Base-by-base conservation (phyloP, 2,329 filamentous ascomycete genomes). In the Fusarium coffeatum region DNA sequence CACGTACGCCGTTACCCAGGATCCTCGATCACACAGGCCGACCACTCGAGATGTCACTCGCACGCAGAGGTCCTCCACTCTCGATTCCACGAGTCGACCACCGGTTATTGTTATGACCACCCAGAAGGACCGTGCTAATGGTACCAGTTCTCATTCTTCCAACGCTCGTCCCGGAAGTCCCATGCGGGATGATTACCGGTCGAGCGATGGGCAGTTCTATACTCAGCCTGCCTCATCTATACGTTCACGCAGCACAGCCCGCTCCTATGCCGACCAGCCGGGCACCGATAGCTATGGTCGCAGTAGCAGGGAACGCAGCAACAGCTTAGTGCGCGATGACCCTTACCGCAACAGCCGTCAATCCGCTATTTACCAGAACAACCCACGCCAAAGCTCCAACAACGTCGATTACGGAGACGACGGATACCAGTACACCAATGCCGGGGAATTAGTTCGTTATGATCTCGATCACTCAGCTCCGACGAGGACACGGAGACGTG, bases 381-480 rank as follows among this genome's bases (percentile, higher is more conserved):
- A 80, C 12, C 77, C 82, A 3, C 83, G 83, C 47, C 83, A 84
- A 60, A 79, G 80, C 63, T 80, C 80, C 16, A 78, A 80, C 59
- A 78, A 81, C 11, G 79, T 85, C 46, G 85, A 87, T 67, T 88
- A 88, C 66, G 86, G 85, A 15, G 85, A 87, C 30, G 85, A 89
- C 48, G 88, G 85, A 11, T 90, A 87, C 72, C 87, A 89, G 71
- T 90, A 90, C 72, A 90, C 88, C 11, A 89, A 88, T 62, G 87
- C 88, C 16, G 84, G 86, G 66, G 88, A 90, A 56, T 76, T 91
- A 53, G 88, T 86, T 37, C 82, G 85, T 53, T 90, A 90, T 71
- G 89, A 90, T 74, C 78, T 90, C 28, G 86, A 88, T 60, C 83
- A 89, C 60, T 79, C 83, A 30, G 80, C 79, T 28, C 80, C 81